Base-by-base conservation (phyloP, 441 rosid species). In the Adansonia grandidieri region DNA sequence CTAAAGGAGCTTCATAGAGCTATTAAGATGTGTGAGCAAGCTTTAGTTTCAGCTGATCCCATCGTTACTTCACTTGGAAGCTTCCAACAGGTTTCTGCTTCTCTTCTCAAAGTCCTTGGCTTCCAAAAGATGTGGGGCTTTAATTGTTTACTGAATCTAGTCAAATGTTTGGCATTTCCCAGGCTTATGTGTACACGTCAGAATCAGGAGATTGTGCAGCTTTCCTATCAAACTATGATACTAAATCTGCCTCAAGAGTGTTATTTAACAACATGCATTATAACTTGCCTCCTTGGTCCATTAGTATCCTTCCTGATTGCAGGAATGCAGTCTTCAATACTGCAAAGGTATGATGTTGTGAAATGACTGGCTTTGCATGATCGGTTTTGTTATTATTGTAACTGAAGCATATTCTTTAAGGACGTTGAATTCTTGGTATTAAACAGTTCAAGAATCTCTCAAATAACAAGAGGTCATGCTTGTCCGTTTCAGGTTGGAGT, bases 241-340 rank as follows among this genome's bases (percentile, higher is more conserved):
- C 95, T 15, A 88, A 94, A 79, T 92, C 96, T 6, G 82, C 97
- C 32, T 86, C 90, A 74, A 90, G 90, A 85, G 92, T 94, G 65
- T 32, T 92, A 86, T 94, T 96, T 86, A 94, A 93, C 77, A 96
- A 93, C 83, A 91, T 93, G 93, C 98, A 94, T 79, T 96, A 94
- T 60, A 94, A 93, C 85, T 86, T 96, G 74, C 99, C 98, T 63
- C 98, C 99, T 72, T 93, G 99, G 98, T 96, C 99, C 51, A 89
- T 96, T 83, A 96, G 98, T 78, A 88, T 96, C 78, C 98, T 96
- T 78, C 98, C 98, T 9, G 98, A 94, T 81, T 96, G 99, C 85
- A 87, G 95, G 80, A 96, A 93, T 79, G 98, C 88, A 2, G 98
- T 92, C 76, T 96, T 94, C 71, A 96, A 96, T 71, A 94, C 99